Evolutionary conservation across 208 protist genomes (phyloP).

Genomic region (Tetramitus jugosus): DNA sequence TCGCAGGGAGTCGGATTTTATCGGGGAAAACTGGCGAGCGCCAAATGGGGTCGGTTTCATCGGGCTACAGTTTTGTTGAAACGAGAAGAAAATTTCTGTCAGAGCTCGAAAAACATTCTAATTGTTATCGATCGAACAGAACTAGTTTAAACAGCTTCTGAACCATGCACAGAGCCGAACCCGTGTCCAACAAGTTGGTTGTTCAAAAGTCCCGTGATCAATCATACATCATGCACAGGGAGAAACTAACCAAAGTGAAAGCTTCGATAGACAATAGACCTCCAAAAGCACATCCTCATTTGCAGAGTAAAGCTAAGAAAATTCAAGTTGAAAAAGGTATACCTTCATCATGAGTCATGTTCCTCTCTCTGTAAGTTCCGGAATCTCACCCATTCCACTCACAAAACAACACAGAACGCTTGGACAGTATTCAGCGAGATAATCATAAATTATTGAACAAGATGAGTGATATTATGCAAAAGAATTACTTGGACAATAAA

Average conservation of each 20-base stretch:
- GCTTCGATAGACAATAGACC: constrained; percentile 30
- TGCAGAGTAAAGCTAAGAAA: constrained; percentile 33
- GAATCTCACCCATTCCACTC: neutral
- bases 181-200: neutral
- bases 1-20: too few relatives aligned
- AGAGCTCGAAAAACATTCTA: too few relatives aligned
- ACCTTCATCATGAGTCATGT: neutral
- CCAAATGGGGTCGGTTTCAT: too few relatives aligned
- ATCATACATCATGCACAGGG: constrained; percentile 22
- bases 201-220: neutral
- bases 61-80: too few relatives aligned
- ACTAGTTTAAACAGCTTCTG: neutral
- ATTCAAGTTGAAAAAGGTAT: constrained; percentile 28
- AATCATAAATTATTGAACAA: constrained; percentile 31
- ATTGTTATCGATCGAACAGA: too few relatives aligned
- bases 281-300: constrained; percentile 30
- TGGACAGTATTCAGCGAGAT: constrained; percentile 28
- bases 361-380: too few relatives aligned
- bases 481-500: constrained; percentile 18
- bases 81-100: too few relatives aligned
- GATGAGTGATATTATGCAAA: constrained; percentile 39
- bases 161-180: neutral
- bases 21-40: too few relatives aligned
- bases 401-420: constrained; percentile 15
- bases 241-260: constrained; percentile 19